Base-by-base conservation (phyloP, 129 eudicot species). In the Lactuca saligna region DNA sequence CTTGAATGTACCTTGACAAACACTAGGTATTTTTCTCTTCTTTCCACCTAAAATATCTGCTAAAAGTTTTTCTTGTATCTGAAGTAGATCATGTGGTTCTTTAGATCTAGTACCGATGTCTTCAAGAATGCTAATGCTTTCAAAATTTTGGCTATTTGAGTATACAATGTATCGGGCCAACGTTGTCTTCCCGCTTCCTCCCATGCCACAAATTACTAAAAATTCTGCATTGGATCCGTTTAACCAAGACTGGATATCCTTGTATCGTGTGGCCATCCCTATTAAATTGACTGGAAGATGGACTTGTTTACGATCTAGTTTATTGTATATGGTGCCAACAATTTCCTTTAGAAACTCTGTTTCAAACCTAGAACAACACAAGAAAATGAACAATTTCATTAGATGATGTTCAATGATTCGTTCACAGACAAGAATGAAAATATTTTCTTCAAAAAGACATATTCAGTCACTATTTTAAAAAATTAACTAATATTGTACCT, bases 151-250 rank as follows among this genome's bases (percentile, higher is more conserved):
- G 42, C 29, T 38, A 44, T 77, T 77, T 48, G 53, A 34, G 34
- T 64, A 41, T 15, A 17, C 66, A 17, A 57, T 75, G 67, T 17
- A 5, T 25, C 56, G 57, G 50, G 77, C 81, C 38, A 61, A 56
- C 1, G 81, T 77, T 11, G 81, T 63, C 55, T 77, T 77, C 16
- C 81, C 81, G 14, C 73, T 64, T 29, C 81, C 68, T 17, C 68
- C 68, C 68, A 63, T 63, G 35, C 68, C 68, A n/a, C 54, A 63
- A 41, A 63, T 63, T 63, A 17, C 33, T 10, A 63, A 41, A 41
- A 63, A 8, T 17, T 42, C 32, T 8, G 7, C 16, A 20, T 63
- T 16, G 16, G 68, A 5, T 63, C 42, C 34, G 0, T 37, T 16
- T 54, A 63, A 20, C 78, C 78, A 39, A 0, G 12, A 14, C 53